Evolutionary conservation across 306 rosid species (phyloP).

Genomic region (Hippophae tibetana): DNA sequence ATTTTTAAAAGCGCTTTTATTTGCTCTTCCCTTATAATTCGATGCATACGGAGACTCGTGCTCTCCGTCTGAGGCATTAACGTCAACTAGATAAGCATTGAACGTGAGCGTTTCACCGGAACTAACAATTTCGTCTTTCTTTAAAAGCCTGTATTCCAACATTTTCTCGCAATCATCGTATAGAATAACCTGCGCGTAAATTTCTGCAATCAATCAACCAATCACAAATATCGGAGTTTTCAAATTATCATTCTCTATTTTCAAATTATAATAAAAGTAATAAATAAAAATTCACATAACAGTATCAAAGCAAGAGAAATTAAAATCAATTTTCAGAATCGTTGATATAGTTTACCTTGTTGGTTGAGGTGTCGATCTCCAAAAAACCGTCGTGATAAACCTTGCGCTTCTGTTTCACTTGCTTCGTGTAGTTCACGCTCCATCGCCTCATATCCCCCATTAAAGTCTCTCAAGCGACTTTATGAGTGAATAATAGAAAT

Average conservation of each 20-base stretch:
- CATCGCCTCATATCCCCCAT: slow-evolving; percentile 64
- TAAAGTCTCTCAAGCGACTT: not conserved
- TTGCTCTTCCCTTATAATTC: slow-evolving; percentile 22
- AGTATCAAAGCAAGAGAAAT: not conserved
- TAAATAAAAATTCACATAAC: not conserved
- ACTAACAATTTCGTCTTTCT: slow-evolving; percentile 45
- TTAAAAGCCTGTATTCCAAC: slow-evolving; percentile 59
- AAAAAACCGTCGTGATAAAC: slow-evolving; percentile 76
- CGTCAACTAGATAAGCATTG: slow-evolving; percentile 43
- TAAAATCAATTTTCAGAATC: not conserved
- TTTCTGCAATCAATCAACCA: not conserved
- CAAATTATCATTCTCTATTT: not conserved
- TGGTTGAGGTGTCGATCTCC: slow-evolving; percentile 36
- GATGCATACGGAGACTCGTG: slow-evolving; percentile 23
- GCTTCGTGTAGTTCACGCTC: slow-evolving; percentile 75
- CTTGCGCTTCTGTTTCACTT: slow-evolving; percentile 71
- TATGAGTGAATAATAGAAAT: no score
- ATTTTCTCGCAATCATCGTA: slow-evolving; percentile 62
- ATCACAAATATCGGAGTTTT: not conserved
- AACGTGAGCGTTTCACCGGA: slow-evolving; percentile 46
- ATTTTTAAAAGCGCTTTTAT: slow-evolving; percentile 9
- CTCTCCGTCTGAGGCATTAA: slow-evolving; percentile 38
- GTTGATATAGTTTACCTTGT: slow-evolving; percentile 43
- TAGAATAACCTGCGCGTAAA: slow-evolving; percentile 36
- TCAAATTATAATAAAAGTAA: not conserved